These are phyloP conservation scores for Pseudogymnoascus sp. DNA, from an alignment of 2,329 filamentous ascomycete genomes.

Conservation along the genomic window DNA sequence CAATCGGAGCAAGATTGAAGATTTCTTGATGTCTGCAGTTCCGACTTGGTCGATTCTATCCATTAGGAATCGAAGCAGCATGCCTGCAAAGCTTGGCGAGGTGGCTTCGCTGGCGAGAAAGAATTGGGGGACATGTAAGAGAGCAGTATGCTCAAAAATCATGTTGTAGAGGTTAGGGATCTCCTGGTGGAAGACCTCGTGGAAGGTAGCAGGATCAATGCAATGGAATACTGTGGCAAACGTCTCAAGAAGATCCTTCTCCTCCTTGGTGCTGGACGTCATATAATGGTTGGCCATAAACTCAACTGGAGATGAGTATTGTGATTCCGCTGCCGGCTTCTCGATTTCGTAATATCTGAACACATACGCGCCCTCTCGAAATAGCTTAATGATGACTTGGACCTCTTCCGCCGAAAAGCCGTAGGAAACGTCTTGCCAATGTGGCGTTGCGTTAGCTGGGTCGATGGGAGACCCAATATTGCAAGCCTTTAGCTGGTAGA, in stretches of 20 bases:
- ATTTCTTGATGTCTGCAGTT: slow-evolving; percentile 83
- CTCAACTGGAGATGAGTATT: slow-evolving; percentile 76
- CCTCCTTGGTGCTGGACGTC: slow-evolving; percentile 87
- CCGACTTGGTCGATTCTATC: slow-evolving; percentile 92
- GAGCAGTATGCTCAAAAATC: slow-evolving; percentile 91
- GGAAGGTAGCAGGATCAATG: slow-evolving; percentile 95
- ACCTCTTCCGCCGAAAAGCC: slow-evolving; percentile 98
- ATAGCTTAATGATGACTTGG: slow-evolving; percentile 90
- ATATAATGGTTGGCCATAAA: slow-evolving; percentile 94
- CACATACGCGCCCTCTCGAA: slow-evolving; percentile 90
- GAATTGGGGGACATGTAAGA: slow-evolving; percentile 95
- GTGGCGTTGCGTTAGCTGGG: slow-evolving; percentile 67
- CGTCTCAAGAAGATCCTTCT: slow-evolving; percentile 93
- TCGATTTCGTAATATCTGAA: slow-evolving; percentile 96
- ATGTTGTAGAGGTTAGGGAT: slow-evolving; percentile 95
- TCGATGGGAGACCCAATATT: slow-evolving; percentile 72
- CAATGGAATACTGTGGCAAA: slow-evolving; percentile 98
- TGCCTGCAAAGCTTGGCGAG: slow-evolving; percentile 93
- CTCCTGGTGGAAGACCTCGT: slow-evolving; percentile 96
- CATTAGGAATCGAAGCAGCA: slow-evolving; percentile 97
- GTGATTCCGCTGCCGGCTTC: slow-evolving; percentile 63
- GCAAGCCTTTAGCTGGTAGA: slow-evolving; percentile 88
- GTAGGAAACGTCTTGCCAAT: slow-evolving; percentile 93
- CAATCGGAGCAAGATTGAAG: slow-evolving; percentile 82
- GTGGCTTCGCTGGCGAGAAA: slow-evolving; percentile 98